Evolutionary conservation across 306 rosid genomes (phyloP).

Genomic region (Neltuma alba): DNA sequence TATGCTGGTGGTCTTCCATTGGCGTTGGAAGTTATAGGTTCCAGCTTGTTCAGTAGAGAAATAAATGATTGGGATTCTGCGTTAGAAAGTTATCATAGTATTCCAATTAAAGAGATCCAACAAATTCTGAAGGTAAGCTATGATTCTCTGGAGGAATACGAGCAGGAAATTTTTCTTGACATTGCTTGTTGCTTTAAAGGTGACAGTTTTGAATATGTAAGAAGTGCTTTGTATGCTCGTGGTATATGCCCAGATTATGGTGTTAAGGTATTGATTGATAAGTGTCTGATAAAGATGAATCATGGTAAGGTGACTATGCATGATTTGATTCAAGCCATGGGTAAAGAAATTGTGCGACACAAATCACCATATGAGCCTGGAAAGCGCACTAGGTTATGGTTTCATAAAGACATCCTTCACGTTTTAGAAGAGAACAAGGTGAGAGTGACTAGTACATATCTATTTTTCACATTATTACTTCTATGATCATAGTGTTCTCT

Average conservation of each 20-base stretch:
- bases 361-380: neutral
- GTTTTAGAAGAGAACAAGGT: slow-evolving; percentile 1
- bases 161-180: neutral
- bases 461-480: neutral
- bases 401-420: slow-evolving; percentile 21
- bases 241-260: neutral
- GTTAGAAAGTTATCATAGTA: neutral
- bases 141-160: neutral
- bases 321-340: slow-evolving; percentile 37
- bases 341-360: slow-evolving; percentile 28
- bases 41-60: neutral
- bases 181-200: slow-evolving; percentile 1
- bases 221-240: neutral
- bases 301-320: slow-evolving; percentile 24
- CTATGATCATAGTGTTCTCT: neutral
- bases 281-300: slow-evolving; percentile 4
- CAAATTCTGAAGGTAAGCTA: neutral
- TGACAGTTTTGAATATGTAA: neutral
- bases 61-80: neutral
- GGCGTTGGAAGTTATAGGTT: slow-evolving; percentile 11
- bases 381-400: slow-evolving; percentile 36
- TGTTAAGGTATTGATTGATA: neutral
- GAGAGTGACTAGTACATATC: neutral
- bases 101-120: neutral
- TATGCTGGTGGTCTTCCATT: neutral